Percentiles rank a stretch among this genome's conserved stretches.
phyloP scores from a whole-genome alignment of 257 asterid species.

The Jasminum sambac region DNA sequence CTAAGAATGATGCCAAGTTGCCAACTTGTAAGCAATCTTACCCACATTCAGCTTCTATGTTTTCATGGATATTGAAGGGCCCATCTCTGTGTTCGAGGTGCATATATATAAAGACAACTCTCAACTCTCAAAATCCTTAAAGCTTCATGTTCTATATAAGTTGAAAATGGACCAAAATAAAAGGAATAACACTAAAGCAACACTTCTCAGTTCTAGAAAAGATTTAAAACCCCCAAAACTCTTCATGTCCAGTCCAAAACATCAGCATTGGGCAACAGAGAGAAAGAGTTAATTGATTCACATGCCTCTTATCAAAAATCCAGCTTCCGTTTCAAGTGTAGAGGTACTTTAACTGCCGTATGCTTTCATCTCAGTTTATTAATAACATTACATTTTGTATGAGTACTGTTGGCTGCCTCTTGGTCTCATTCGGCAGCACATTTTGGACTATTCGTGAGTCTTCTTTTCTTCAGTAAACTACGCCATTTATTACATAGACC shows the following conservation, averaged over 20 bases:
- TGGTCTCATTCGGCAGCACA: not conserved
- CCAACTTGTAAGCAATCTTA: not conserved
- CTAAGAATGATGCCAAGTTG: not conserved
- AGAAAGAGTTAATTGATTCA: not conserved
- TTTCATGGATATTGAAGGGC: not conserved
- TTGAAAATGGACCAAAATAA: not conserved
- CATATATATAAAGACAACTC: not conserved
- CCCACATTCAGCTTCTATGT: not conserved
- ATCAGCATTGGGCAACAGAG: not conserved
- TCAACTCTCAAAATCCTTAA: not conserved
- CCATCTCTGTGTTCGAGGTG: not conserved
- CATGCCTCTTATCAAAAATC: not conserved
- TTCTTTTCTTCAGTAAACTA: not conserved
- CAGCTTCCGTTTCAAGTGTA: not conserved
- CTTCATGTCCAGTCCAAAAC: not conserved
- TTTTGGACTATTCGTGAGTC: not conserved
- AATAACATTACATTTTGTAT: not conserved
- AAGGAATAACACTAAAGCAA: not conserved
- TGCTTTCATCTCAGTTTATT: not conserved
- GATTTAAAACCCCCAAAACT: not conserved
- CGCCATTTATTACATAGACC: not conserved
- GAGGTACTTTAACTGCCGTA: not conserved
- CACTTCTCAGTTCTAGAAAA: not conserved
- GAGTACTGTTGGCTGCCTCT: not conserved
- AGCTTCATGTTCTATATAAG: not conserved